Evolutionary conservation across 768 basidiomycete species (phyloP), one percentile per base, ranked within the genome.

Genomic region (Psilocybe subaeruginosa): DNA sequence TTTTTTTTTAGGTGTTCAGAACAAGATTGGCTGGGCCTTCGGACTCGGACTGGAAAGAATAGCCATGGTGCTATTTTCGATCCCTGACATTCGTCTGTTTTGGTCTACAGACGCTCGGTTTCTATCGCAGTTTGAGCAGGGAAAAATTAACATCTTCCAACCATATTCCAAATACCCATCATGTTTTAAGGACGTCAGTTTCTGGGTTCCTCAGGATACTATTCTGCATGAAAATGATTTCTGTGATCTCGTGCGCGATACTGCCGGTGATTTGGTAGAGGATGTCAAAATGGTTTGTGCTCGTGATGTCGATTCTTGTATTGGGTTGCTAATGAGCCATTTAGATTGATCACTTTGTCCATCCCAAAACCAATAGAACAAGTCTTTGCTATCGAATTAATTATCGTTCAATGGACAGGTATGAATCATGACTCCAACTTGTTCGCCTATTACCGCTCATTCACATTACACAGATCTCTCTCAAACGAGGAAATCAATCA

Each of bases 321-420:
- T 35, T 57, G 65, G 56, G 69, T 62, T 43, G 66, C 58, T 62
- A 39, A 57, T 46, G 14, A 23, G 17, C 51, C 56, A 17, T 6
- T 11, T 70, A 99, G 97, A 89, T 97, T 65, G 97, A 99, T 76
- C 80, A 85, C 31, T 99, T 98, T 72, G 80, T 81, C 14, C 95
- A 99, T 74, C 95, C 95, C 0, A 95, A 93, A 76, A 93, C 93
- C 3, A 80, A 83, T 29, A 83, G 88, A 47, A 84, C 82, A 55
- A 95, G 93, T 66, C 77, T 91, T 65, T 94, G 95, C 68, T 98
- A 95, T 75, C 83, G 97, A 54, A 85, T 99, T 63, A 95, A 93
- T 69, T 99, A 99, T 73, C 81, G 96, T 60, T 97, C 96, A 30
- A 97, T 99, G 95, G 97, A 99, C 74, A 88, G 90, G 92, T 91